These are phyloP conservation scores for Comarum palustre DNA, from an alignment of 306 rosid genomes.

Conservation along the genomic window DNA sequence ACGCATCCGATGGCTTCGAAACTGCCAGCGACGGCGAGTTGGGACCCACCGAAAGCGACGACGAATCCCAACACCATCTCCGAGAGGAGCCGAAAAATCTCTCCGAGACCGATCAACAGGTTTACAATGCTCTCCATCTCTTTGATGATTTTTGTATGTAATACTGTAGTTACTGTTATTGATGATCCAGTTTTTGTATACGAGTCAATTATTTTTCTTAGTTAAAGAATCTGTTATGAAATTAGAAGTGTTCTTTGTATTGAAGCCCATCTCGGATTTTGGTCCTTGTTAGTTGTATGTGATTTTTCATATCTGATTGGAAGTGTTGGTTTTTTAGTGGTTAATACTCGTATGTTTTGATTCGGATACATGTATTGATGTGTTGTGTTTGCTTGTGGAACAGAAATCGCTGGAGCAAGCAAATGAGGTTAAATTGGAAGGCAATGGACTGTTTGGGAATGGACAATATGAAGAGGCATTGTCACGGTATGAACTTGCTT, in stretches of 20 bases:
- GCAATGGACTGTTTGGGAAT: constrained; percentile 60
- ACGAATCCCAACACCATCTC: not conserved
- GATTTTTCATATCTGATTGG: not conserved
- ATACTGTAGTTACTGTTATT: too few species aligned
- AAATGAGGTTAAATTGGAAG: constrained; percentile 70
- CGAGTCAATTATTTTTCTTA: too few species aligned
- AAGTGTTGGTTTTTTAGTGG: constrained; percentile 1
- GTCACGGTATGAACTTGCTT: constrained; percentile 56
- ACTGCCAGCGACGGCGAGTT: constrained; percentile 60
- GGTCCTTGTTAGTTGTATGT: not conserved
- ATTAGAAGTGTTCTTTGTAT: too few species aligned
- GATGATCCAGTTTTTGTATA: too few species aligned
- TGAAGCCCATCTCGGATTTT: not conserved
- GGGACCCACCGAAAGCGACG: constrained; percentile 25
- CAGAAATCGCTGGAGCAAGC: constrained; percentile 75
- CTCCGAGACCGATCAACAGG: constrained; percentile 12
- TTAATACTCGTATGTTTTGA: not conserved
- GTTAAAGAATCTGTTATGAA: not conserved
- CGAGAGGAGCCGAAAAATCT: not conserved
- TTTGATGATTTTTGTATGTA: not conserved
- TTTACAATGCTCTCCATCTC: not conserved
- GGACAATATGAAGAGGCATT: constrained; percentile 81
- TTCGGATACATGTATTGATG: not conserved
- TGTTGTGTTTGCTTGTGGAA: not conserved
- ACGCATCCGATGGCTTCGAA: constrained; percentile 50